A percentile compares a stretch with the other conserved stretches of the same genome.
Conservation (phyloP, 2,329 filamentous ascomycete species). For the Fusarium pseudograminearum region DNA sequence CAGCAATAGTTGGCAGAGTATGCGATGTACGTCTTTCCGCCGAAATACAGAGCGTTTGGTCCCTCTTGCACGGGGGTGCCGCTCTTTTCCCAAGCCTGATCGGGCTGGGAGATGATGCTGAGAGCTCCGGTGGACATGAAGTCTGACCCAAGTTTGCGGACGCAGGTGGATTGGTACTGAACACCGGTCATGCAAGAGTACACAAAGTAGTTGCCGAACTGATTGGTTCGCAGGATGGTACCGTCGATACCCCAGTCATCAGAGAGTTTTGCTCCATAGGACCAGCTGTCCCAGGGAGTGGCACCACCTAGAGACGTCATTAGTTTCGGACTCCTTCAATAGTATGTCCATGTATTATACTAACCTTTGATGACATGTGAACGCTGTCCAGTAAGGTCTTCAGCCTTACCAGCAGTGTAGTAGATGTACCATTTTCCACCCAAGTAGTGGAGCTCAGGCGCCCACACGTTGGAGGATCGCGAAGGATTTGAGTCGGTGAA, state of each 20-base stretch:
- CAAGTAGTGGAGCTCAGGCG: slow-evolving; percentile 66
- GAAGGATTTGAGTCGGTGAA: slow-evolving; percentile 61
- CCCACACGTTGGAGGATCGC: slow-evolving; percentile 69
- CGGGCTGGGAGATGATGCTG: slow-evolving; percentile 64
- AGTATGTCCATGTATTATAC: not conserved
- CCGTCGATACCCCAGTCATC: slow-evolving; percentile 66
- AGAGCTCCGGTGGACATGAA: slow-evolving; percentile 57
- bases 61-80: slow-evolving; percentile 67
- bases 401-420: slow-evolving; percentile 63
- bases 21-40: slow-evolving; percentile 63
- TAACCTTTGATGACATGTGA: slow-evolving; percentile 64
- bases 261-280: slow-evolving; percentile 61
- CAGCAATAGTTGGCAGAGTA: slow-evolving; percentile 70
- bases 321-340: not conserved
- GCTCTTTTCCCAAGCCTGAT: slow-evolving; percentile 63
- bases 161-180: slow-evolving; percentile 53
- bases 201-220: slow-evolving; percentile 63
- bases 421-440: slow-evolving; percentile 66
- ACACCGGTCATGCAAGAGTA: slow-evolving; percentile 64
- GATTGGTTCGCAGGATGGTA: slow-evolving; percentile 62
- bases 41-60: slow-evolving; percentile 64
- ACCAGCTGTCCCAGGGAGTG: slow-evolving; percentile 64
- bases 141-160: slow-evolving; percentile 56
- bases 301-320: slow-evolving; percentile 56
- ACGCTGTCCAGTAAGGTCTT: slow-evolving; percentile 62